Evolutionary conservation across 495 filamentous ascomycete species (phyloP).

Genomic region (Pyrenula aspistea): DNA sequence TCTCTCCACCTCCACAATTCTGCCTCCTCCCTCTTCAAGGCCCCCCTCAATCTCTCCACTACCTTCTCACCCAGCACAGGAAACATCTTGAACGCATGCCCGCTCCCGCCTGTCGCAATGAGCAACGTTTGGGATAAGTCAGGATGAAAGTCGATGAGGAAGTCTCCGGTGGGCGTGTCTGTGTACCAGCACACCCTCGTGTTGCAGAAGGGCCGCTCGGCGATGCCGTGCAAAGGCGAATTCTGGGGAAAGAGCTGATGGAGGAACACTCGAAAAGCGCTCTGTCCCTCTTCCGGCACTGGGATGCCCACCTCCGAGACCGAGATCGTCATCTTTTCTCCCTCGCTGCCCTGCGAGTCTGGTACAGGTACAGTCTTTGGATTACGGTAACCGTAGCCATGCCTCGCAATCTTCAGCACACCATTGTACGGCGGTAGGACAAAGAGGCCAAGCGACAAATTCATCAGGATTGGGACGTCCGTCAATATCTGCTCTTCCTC

Average conservation of each 20-base stretch:
- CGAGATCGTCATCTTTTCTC: conserved; percentile 14
- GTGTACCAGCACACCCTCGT: conserved; percentile 86
- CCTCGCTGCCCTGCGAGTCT: conserved; percentile 1
- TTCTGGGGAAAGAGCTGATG: conserved; percentile 24
- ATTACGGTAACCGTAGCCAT: conserved; percentile 75
- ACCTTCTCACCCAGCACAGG: conserved; percentile 74
- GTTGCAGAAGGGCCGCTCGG: conserved; percentile 47
- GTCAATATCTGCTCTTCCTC: conserved; percentile 52
- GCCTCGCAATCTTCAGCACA: conserved; percentile 70
- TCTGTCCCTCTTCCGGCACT: conserved; percentile 47
- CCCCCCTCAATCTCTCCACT: conserved; percentile 50
- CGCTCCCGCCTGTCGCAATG: conserved; percentile 73
- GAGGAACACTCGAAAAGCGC: conserved; percentile 49
- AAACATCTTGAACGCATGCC: conserved; percentile 84
- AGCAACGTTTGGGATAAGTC: conserved; percentile 48
- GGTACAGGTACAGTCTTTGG: conserved; percentile 35
- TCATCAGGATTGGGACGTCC: conserved; percentile 63
- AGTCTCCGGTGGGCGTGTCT: conserved; percentile 72
- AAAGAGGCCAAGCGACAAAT: conserved; percentile 71
- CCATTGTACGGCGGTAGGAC: conserved; percentile 64
- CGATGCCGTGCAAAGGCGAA: conserved; percentile 18
- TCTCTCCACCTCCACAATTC: conserved; percentile 60
- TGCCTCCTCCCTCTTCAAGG: conserved; percentile 41
- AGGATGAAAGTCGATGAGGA: conserved; percentile 70
- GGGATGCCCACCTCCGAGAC: conserved; percentile 24